Percentiles rank a stretch among this genome's conserved stretches.
Conservation (phyloP, 2,329 filamentous ascomycete genomes). For the Colletotrichum plurivorum region DNA sequence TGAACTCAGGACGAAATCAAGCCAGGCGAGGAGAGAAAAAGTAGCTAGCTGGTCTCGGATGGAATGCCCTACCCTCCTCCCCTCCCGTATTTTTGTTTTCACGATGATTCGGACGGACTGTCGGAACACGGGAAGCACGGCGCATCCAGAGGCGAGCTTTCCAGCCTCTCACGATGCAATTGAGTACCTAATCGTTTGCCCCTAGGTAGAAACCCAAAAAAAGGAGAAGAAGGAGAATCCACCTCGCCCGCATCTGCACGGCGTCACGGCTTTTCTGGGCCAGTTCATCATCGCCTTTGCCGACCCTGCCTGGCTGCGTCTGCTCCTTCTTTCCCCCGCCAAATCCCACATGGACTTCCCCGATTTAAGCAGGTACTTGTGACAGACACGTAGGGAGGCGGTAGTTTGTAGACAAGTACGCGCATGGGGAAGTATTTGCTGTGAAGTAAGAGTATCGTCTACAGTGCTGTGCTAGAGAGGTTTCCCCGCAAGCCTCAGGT, state of each 20-base stretch:
- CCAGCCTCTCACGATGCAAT: slow-evolving; percentile 17
- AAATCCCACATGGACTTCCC: background rate
- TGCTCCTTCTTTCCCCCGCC: slow-evolving; percentile 1
- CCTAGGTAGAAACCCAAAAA: slow-evolving; percentile 12
- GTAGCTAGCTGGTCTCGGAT: too few relatives aligned
- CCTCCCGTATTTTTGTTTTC: too few relatives aligned
- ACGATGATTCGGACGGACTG: background rate
- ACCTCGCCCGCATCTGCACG: background rate
- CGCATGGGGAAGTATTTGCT: too few relatives aligned
- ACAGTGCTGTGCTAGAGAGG: too few relatives aligned
- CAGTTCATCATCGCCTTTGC: slow-evolving; percentile 11
- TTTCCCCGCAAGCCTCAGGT: too few relatives aligned
- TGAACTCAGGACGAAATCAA: too few relatives aligned
- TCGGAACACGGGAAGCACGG: background rate
- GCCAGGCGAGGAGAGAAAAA: too few relatives aligned
- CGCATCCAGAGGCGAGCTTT: background rate
- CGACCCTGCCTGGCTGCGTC: background rate
- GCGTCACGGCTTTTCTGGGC: background rate
- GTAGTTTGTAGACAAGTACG: too few relatives aligned
- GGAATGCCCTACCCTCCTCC: too few relatives aligned
- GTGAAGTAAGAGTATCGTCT: too few relatives aligned
- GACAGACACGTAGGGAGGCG: too few relatives aligned
- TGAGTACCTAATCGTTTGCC: slow-evolving; percentile 12
- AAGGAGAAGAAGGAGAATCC: background rate
- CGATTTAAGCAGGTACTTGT: too few relatives aligned